These are phyloP conservation scores for Oxytropis ochrocephala DNA, from an alignment of 306 rosid species.

Conservation along the genomic window DNA sequence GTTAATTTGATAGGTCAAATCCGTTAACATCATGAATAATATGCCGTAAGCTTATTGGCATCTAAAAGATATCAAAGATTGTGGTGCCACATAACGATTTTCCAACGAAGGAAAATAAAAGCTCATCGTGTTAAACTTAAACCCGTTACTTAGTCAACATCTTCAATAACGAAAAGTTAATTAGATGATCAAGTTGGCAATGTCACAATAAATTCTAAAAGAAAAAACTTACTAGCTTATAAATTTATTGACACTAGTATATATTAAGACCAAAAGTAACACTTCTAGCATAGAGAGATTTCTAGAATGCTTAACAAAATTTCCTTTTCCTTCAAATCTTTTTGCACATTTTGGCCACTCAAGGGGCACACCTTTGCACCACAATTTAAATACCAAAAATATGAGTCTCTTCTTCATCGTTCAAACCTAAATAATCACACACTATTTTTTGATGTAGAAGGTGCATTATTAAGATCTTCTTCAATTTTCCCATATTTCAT, in stretches of 20 bases:
- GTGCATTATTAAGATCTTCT: constrained; percentile 42
- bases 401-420: constrained; percentile 24
- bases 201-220: constrained; percentile 17
- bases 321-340: constrained; percentile 34
- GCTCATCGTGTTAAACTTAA: background rate
- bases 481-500: constrained; percentile 56
- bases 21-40: too few relatives aligned
- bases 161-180: background rate
- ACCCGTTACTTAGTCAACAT: background rate
- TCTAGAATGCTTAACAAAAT: constrained; percentile 24
- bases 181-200: background rate
- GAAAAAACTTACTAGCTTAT: background rate
- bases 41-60: too few relatives aligned
- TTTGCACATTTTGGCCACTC: constrained; percentile 30
- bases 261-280: background rate
- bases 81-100: background rate
- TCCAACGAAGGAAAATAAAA: background rate
- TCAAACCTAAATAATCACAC: constrained; percentile 30
- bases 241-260: background rate
- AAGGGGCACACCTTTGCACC: background rate
- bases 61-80: too few relatives aligned
- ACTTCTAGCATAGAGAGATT: background rate
- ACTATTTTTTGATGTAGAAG: constrained; percentile 51
- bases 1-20: too few relatives aligned
- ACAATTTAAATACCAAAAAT: constrained; percentile 24